Conservation (phyloP, 2,329 filamentous ascomycete species). For the Penicillium sp. region DNA sequence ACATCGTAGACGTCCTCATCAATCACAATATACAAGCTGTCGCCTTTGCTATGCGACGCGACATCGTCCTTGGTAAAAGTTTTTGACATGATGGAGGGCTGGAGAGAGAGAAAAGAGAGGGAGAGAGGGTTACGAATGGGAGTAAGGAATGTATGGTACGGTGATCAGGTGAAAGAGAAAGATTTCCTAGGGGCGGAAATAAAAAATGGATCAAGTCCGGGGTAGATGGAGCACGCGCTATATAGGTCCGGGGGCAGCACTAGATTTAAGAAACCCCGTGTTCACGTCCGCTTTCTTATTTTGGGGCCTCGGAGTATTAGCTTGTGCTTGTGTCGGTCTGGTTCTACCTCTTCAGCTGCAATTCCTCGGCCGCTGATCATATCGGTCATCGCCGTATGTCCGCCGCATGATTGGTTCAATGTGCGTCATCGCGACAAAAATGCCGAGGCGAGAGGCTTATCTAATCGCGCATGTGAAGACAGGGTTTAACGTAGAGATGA, state of each 20-base stretch:
- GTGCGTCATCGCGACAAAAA: constrained; percentile 17
- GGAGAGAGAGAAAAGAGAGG: neutral
- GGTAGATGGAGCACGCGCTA: constrained; percentile 24
- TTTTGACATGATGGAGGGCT: constrained; percentile 69
- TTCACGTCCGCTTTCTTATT: neutral
- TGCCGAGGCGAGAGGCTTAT: constrained; percentile 21
- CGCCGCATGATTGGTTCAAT: constrained; percentile 14
- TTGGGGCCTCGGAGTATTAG: constrained; percentile 20
- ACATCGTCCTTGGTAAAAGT: constrained; percentile 83
- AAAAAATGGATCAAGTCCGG: constrained; percentile 17
- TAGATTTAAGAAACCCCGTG: constrained; percentile 9
- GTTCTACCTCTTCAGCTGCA: constrained; percentile 8
- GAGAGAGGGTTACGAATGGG: neutral
- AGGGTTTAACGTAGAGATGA: neutral
- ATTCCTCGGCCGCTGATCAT: constrained; percentile 18
- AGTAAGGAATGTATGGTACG: constrained; percentile 6
- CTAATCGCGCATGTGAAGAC: constrained; percentile 17
- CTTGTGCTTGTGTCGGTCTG: constrained; percentile 13
- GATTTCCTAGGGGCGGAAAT: constrained; percentile 4
- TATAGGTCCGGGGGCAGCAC: constrained; percentile 14
- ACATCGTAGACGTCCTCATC: constrained; percentile 96
- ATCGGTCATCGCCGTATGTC: constrained; percentile 18
- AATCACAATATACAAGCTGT: constrained; percentile 84
- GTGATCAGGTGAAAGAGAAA: constrained; percentile 4
- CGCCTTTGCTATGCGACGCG: constrained; percentile 83